These are phyloP conservation scores for Trichoderma simmonsii DNA, from an alignment of 2,329 filamentous ascomycete genomes.

Conservation along the genomic window DNA sequence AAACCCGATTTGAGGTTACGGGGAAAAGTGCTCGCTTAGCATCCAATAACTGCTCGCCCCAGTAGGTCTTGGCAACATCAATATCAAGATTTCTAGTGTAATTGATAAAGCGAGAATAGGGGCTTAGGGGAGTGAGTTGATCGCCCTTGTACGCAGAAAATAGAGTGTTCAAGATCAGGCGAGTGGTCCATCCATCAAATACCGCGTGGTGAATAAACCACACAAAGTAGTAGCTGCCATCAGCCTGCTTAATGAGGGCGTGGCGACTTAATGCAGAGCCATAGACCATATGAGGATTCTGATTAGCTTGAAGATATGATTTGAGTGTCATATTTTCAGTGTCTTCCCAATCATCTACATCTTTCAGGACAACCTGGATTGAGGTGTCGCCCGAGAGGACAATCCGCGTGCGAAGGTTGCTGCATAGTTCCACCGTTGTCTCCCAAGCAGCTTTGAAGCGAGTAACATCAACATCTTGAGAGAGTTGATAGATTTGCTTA, in stretches of 20 bases:
- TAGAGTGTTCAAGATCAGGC: not conserved
- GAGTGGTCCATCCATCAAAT: conserved; percentile 14
- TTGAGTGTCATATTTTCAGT: not conserved
- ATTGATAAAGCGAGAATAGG: conserved; percentile 33
- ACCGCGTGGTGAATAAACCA: conserved; percentile 7
- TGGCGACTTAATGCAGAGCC: not conserved
- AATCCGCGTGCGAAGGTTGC: conserved; percentile 25
- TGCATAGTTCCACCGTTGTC: conserved; percentile 16
- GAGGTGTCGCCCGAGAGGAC: conserved; percentile 12
- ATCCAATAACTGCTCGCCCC: conserved; percentile 13
- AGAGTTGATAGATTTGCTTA: conserved; percentile 18
- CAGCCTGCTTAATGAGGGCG: not conserved
- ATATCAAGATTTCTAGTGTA: not conserved
- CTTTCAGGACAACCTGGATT: conserved; percentile 19
- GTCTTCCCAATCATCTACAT: conserved; percentile 2
- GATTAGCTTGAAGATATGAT: not conserved
- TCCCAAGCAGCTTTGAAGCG: conserved; percentile 23
- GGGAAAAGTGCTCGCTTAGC: conserved; percentile 1
- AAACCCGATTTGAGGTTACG: no score
- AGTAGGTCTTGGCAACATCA: not conserved
- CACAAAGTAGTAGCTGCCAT: conserved; percentile 1
- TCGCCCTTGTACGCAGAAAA: not conserved
- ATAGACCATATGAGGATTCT: not conserved
- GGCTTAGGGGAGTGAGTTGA: not conserved
- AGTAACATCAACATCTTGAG: not conserved